Evolutionary conservation across 1,284 basidiomycete genomes (phyloP).

Genomic region (Tremellales sp.): DNA sequence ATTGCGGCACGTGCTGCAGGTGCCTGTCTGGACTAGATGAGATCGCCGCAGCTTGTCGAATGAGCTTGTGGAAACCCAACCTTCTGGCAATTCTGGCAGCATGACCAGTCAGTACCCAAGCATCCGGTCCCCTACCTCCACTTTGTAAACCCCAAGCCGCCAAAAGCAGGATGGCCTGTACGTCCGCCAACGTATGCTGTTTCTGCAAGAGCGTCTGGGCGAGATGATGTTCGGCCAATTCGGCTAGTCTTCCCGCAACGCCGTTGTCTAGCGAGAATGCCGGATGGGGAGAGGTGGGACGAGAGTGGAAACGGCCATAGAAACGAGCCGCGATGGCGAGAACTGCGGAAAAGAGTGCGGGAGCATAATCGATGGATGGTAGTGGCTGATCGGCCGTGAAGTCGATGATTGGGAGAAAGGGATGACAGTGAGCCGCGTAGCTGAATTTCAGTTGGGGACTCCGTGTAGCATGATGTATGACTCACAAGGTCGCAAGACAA

Average conservation of each 20-base stretch:
- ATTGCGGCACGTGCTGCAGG: slow-evolving; percentile 27
- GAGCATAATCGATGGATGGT: slow-evolving; percentile 23
- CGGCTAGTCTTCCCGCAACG: slow-evolving; percentile 22
- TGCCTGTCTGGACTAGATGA: slow-evolving; percentile 16
- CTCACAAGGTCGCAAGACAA: no score
- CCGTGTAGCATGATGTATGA: no score
- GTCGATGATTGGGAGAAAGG: slow-evolving; percentile 29
- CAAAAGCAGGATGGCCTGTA: slow-evolving; percentile 37
- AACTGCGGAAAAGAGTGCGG: slow-evolving; percentile 29
- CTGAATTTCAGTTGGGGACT: no score
- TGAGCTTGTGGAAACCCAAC: slow-evolving; percentile 25
- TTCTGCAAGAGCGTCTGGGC: slow-evolving; percentile 34
- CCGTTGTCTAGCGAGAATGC: slow-evolving; percentile 17
- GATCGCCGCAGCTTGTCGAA: slow-evolving; percentile 21
- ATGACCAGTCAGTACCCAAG: slow-evolving; percentile 39
- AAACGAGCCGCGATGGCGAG: slow-evolving; percentile 32
- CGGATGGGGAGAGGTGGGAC: no score
- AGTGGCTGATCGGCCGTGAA: slow-evolving; percentile 24
- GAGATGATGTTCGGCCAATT: slow-evolving; percentile 36
- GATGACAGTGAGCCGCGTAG: slow-evolving; percentile 31
- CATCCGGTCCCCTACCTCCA: slow-evolving; percentile 33
- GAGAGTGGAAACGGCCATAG: slow-evolving; percentile 19
- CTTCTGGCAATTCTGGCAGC: slow-evolving; percentile 25
- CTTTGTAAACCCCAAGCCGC: slow-evolving; percentile 37
- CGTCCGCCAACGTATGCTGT: slow-evolving; percentile 35